Conservation (phyloP, 1,284 basidiomycete species). For the Exobasidium cylindrosporum region DNA sequence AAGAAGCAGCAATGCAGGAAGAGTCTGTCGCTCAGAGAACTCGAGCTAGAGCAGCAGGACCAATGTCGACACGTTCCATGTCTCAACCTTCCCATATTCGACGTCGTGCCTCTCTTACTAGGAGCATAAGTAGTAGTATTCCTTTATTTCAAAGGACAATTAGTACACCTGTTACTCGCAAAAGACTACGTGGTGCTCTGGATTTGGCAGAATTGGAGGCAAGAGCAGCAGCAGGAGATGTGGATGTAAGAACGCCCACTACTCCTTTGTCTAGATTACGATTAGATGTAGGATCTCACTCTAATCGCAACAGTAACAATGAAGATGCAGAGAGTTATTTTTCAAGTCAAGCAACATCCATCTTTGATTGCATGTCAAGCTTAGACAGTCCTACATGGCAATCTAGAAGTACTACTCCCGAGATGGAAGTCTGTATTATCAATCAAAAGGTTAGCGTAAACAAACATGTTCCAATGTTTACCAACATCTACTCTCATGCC, state of each 20-base stretch:
- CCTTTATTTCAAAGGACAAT: constrained; percentile 13
- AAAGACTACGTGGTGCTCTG: neutral
- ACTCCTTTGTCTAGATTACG: neutral
- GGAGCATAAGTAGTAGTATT: neutral
- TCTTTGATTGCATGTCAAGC: constrained; percentile 9
- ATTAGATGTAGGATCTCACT: neutral
- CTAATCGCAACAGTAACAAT: constrained; percentile 8
- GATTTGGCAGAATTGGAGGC: neutral
- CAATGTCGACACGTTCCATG: constrained; percentile 25
- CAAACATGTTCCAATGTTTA: constrained; percentile 14
- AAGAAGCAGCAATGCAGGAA: constrained; percentile 24
- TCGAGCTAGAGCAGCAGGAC: constrained; percentile 22
- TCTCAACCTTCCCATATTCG: neutral
- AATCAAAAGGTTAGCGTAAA: neutral
- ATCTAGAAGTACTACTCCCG: constrained; percentile 12
- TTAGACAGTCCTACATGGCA: neutral
- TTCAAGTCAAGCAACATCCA: constrained; percentile 28
- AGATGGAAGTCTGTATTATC: neutral
- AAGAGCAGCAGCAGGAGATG: neutral
- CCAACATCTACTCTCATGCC: constrained; percentile 56
- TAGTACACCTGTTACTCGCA: constrained; percentile 18
- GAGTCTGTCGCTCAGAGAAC: constrained; percentile 37
- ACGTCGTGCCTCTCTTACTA: neutral
- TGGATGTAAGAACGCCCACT: neutral
- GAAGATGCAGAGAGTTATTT: constrained; percentile 28